Evolutionary conservation across 495 filamentous ascomycete species (phyloP).

Genomic region (Hypoxylon subgilvum): DNA sequence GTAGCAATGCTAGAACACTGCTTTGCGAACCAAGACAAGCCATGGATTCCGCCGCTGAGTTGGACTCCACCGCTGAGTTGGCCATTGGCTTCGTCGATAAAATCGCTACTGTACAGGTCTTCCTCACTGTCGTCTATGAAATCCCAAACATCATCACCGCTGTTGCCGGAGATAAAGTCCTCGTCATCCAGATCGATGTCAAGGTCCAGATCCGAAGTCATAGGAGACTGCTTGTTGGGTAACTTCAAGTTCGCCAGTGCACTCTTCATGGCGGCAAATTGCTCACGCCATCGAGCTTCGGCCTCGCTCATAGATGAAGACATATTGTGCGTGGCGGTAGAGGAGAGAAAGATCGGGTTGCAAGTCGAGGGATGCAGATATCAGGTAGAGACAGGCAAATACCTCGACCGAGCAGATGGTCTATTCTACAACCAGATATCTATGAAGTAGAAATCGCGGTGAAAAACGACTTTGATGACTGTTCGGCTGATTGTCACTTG

Average conservation of each 20-base stretch:
- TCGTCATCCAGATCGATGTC: slow-evolving; percentile 63
- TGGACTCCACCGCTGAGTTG: slow-evolving; percentile 25
- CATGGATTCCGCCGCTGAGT: slow-evolving; percentile 33
- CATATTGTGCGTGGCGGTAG: slow-evolving; percentile 24
- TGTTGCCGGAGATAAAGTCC: slow-evolving; percentile 64
- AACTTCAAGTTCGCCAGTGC: slow-evolving; percentile 50
- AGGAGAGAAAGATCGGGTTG: not conserved
- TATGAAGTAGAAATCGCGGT: no score
- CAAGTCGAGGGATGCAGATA: not conserved
- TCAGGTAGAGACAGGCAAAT: no score
- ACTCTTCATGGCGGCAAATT: slow-evolving; percentile 55
- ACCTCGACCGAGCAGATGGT: no score
- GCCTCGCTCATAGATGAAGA: slow-evolving; percentile 40
- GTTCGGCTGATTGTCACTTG: slow-evolving; percentile 25
- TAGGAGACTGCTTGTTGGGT: slow-evolving; percentile 15
- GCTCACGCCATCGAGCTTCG: slow-evolving; percentile 51
- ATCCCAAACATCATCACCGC: slow-evolving; percentile 87
- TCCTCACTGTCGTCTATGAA: slow-evolving; percentile 77
- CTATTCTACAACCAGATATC: no score
- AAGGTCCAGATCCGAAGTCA: slow-evolving; percentile 27
- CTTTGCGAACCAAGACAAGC: slow-evolving; percentile 65
- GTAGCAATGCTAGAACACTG: slow-evolving; percentile 66
- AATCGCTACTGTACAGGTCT: slow-evolving; percentile 54
- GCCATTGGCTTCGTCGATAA: slow-evolving; percentile 43
- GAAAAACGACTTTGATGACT: slow-evolving; percentile 9